Evolutionary conservation across 176 grass and related monocot species (phyloP).

Genomic region (Ananas comosus): DNA sequence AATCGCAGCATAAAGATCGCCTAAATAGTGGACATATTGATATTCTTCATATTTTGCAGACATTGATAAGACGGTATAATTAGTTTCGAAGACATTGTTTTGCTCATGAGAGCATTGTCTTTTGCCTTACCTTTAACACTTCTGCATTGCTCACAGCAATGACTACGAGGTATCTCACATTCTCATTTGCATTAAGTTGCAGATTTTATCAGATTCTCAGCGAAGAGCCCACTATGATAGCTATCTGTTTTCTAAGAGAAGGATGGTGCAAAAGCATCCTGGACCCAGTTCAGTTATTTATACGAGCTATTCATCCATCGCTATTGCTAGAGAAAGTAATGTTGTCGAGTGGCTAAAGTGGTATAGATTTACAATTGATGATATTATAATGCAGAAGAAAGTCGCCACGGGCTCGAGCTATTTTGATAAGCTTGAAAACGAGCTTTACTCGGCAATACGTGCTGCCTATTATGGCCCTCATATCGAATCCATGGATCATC

Average conservation of each 20-base stretch:
- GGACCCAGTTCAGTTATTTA: conserved; percentile 38
- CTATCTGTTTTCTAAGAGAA: conserved; percentile 54
- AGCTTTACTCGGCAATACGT: conserved; percentile 66
- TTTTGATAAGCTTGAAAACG: conserved; percentile 81
- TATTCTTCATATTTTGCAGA: too few relatives aligned
- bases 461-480: conserved; percentile 75
- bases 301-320: conserved; percentile 35
- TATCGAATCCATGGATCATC: conserved; percentile 61
- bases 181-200: conserved; percentile 2
- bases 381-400: conserved; percentile 68
- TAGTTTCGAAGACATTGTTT: too few relatives aligned
- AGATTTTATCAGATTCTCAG: conserved; percentile 86
- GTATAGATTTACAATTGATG: conserved; percentile 68
- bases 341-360: conserved; percentile 95
- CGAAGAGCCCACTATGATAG: conserved; percentile 68
- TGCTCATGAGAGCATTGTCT: not conserved
- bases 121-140: not conserved
- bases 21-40: too few relatives aligned
- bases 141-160: not conserved
- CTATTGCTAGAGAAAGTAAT: conserved; percentile 53
- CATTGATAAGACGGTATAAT: too few relatives aligned
- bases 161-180: conserved; percentile 7
- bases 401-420: conserved; percentile 55
- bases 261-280: conserved; percentile 31
- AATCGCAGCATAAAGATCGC: too few relatives aligned